A percentile compares a stretch with the other conserved stretches of the same genome.
Evolutionary conservation across 2,329 filamentous ascomycete species (phyloP).

Genomic region (Colletotrichum brevisporum): DNA sequence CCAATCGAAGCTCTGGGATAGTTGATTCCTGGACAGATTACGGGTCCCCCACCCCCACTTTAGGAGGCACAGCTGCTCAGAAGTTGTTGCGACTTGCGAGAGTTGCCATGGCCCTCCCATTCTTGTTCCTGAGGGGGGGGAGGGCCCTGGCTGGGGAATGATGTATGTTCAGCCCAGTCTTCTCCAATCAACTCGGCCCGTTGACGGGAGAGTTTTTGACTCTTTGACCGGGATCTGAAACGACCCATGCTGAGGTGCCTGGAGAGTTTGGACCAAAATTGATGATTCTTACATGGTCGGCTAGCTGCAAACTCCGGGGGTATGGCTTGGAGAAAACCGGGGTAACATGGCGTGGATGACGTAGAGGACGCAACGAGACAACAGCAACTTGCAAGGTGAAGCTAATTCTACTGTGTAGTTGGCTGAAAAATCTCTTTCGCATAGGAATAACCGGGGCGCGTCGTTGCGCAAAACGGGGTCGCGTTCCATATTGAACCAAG

Average conservation of each 20-base stretch:
- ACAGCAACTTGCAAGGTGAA: not conserved
- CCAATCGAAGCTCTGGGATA: conserved; percentile 20
- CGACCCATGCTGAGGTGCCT: not conserved
- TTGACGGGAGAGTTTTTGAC: conserved; percentile 23
- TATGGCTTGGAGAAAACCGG: conserved; percentile 14
- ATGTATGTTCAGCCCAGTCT: conserved; percentile 2
- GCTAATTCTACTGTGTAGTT: not conserved
- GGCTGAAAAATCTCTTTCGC: conserved; percentile 3
- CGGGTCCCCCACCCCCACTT: conserved; percentile 35
- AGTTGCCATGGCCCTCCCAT: not conserved
- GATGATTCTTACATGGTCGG: conserved; percentile 16
- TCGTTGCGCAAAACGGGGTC: conserved; percentile 26
- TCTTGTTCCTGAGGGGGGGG: conserved; percentile 22
- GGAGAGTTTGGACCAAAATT: conserved; percentile 4
- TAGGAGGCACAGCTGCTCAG: conserved; percentile 6
- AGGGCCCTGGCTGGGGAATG: conserved; percentile 14
- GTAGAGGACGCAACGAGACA: conserved; percentile 1
- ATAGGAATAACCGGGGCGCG: conserved; percentile 23
- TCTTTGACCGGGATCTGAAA: conserved; percentile 22
- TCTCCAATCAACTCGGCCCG: conserved; percentile 33
- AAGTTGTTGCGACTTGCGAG: not conserved
- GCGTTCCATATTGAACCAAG: conserved; percentile 22
- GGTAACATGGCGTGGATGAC: conserved; percentile 1
- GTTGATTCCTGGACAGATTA: conserved; percentile 27
- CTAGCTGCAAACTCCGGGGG: conserved; percentile 1